phyloP scores from a whole-genome alignment of 2,329 filamentous ascomycete species.

The Meredithiella fracta region DNA sequence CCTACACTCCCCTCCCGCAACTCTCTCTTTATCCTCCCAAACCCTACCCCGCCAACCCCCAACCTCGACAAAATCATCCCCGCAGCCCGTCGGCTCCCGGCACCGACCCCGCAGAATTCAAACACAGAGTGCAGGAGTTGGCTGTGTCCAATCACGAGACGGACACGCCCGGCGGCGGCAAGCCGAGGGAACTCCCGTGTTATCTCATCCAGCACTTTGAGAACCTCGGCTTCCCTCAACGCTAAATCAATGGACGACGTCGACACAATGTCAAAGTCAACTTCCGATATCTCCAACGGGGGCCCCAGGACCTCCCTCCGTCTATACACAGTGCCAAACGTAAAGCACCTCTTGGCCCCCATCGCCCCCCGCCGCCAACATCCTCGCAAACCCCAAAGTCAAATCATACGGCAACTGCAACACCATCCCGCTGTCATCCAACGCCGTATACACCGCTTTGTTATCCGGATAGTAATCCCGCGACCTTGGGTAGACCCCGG shows the following conservation, averaged over 20 bases:
- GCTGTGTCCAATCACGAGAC: constrained; percentile 80
- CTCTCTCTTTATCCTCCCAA: constrained; percentile 68
- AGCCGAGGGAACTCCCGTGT: constrained; percentile 64
- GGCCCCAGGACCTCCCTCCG: constrained; percentile 65
- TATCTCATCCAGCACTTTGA: constrained; percentile 90
- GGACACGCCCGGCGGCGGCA: constrained; percentile 50
- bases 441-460: constrained; percentile 47
- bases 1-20: constrained; percentile 67
- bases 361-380: constrained; percentile 54
- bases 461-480: constrained; percentile 54
- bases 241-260: constrained; percentile 64
- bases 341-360: constrained; percentile 59
- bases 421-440: constrained; percentile 73
- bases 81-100: constrained; percentile 48
- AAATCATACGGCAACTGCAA: constrained; percentile 90
- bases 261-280: constrained; percentile 93
- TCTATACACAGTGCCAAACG: constrained; percentile 77
- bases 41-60: constrained; percentile 64
- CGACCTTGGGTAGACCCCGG: constrained; percentile 68
- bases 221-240: constrained; percentile 78
- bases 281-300: constrained; percentile 68
- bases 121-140: constrained; percentile 77
- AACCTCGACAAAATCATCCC: constrained; percentile 77
- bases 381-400: constrained; percentile 72
- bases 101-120: constrained; percentile 68